Evolutionary conservation across 495 filamentous ascomycete species (phyloP), one percentile per base, ranked within the genome.

Genomic region (Hypomontagnella submonticulosa): DNA sequence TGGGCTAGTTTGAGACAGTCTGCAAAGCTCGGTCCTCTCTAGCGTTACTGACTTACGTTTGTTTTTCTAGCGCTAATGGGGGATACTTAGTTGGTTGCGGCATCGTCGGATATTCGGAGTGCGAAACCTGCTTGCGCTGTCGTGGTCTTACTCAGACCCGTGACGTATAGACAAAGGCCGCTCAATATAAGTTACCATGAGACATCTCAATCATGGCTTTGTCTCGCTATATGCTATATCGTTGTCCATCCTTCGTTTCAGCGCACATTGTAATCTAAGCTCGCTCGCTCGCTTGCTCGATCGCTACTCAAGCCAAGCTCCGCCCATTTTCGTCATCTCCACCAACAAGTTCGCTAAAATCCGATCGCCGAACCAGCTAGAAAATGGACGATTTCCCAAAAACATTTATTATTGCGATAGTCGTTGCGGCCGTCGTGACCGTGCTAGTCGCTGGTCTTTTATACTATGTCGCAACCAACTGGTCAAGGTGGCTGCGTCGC

Each of bases 381-480:
- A 55, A 52, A 5, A 71, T 72, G 69, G 48, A 42, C 59, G 66
- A 56, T 32, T 74, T 74, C 50, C 8, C 51, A 3, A 66, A 63
- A 20, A 70, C 63, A 8, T 55, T 74, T 37, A 42, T 74, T 38
- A 57, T 65, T 47, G 71, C 53, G 4, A 58, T 74, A 46, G 71
- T 72, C 34, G 66, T 61, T 43, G 57, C 43, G 15, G 53, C 56
- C 8, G 43, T 72, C 32, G 50, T 59, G 12, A 63, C 70, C 18
- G 20, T 68, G 2, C 43, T 27, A 9, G 44, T 68, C 43, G 11
- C 56, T 6, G 59, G 43, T 4, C 11, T 74, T 3, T 48, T 64
- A 16, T 63, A 67, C n/a, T 63, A 54, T 18, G 16, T 72, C 44
- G 71, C 71, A 18, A 53, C 68, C 0, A 68, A 72, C 71, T 74